Evolutionary conservation across 1,284 basidiomycete genomes (phyloP).

Genomic region (Cutaneotrichosporon dermatis): DNA sequence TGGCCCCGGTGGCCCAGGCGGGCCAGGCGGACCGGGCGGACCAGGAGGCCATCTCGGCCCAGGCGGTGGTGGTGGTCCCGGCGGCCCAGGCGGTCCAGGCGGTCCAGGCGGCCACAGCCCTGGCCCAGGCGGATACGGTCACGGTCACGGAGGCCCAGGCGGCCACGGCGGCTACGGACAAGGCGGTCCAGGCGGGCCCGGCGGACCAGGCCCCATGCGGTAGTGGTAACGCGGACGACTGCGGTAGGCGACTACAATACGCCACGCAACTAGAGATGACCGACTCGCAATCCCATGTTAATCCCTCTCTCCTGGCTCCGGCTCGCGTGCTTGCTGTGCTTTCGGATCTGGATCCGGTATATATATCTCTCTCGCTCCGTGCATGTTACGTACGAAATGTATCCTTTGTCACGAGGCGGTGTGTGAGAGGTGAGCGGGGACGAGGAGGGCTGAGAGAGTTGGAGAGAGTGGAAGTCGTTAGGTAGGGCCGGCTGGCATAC

Average conservation of each 20-base stretch:
- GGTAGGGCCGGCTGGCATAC: too few species aligned
- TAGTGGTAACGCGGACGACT: background rate
- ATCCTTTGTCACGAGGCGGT: background rate
- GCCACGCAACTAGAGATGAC: too few species aligned
- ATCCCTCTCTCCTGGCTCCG: background rate
- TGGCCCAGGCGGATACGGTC: background rate
- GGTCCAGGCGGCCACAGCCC: background rate
- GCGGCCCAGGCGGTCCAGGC: background rate
- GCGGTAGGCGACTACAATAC: background rate
- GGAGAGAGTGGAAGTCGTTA: too few species aligned
- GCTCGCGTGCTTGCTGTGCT: background rate
- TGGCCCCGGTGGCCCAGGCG: background rate
- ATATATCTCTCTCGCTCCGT: background rate
- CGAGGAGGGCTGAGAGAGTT: too few species aligned
- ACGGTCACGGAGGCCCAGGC: background rate
- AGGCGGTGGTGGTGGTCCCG: too few species aligned
- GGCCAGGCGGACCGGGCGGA: background rate
- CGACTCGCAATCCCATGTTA: too few species aligned
- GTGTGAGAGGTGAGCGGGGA: too few species aligned
- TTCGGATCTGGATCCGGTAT: background rate
- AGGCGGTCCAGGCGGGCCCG: too few species aligned
- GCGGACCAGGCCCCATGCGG: background rate
- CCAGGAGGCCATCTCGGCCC: background rate
- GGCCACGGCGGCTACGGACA: background rate
- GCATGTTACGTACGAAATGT: constrained; percentile 4